Percentiles rank a stretch among this genome's conserved stretches.
phyloP scores from a whole-genome alignment of 2,329 filamentous ascomycete species.

The Nothomitra cinnamomea region DNA sequence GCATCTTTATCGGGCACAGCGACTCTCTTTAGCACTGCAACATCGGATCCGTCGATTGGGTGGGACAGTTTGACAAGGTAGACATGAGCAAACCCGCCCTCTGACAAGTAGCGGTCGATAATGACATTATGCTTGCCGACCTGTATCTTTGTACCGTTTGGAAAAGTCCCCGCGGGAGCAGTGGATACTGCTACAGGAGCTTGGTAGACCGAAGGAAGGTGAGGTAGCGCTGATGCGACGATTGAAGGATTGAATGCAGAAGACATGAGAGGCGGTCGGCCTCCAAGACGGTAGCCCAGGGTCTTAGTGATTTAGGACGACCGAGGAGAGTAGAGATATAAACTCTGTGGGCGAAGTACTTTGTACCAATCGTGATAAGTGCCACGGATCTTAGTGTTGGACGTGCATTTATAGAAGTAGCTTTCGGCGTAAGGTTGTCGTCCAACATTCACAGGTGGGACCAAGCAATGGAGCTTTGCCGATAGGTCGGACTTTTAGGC shows the following conservation, averaged over 20 bases:
- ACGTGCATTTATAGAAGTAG: neutral
- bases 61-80: slow-evolving; percentile 82
- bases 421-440: neutral
- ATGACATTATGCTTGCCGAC: slow-evolving; percentile 83
- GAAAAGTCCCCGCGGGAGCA: slow-evolving; percentile 64
- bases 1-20: slow-evolving; percentile 93
- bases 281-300: neutral
- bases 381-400: neutral
- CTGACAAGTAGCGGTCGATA: slow-evolving; percentile 93
- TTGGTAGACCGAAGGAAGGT: slow-evolving; percentile 20
- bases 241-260: slow-evolving; percentile 21
- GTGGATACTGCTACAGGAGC: slow-evolving; percentile 12
- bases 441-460: neutral
- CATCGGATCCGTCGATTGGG: slow-evolving; percentile 59
- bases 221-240: slow-evolving; percentile 18
- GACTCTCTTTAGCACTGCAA: slow-evolving; percentile 82
- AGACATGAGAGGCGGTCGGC: slow-evolving; percentile 16
- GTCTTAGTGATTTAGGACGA: neutral
- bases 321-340: neutral
- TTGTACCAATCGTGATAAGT: neutral
- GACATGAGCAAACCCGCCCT: slow-evolving; percentile 95
- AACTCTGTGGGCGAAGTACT: neutral
- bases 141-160: slow-evolving; percentile 89
- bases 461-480: neutral
- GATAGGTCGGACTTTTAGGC: slow-evolving; percentile 1